These are phyloP conservation scores for Darksidea phi DNA, from an alignment of 495 filamentous ascomycete genomes.

Conservation along the genomic window DNA sequence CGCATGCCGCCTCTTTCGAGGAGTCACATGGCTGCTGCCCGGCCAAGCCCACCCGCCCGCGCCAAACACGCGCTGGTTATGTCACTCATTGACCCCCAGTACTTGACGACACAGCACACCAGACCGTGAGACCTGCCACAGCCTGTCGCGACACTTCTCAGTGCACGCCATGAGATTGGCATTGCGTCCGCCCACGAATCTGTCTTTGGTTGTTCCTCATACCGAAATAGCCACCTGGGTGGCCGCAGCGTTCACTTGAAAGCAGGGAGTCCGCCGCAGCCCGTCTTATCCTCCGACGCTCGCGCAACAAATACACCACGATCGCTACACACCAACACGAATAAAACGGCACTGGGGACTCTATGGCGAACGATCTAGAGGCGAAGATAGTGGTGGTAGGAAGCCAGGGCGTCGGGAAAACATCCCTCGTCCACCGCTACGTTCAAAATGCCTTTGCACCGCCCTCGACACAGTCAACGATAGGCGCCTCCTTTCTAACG, in stretches of 20 bases:
- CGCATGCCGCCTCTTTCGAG: neutral
- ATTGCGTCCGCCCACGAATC: slow-evolving; percentile 8
- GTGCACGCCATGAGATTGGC: slow-evolving; percentile 22
- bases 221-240: neutral
- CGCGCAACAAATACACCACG: neutral
- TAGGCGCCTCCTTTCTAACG: slow-evolving; percentile 91
- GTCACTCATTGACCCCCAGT: slow-evolving; percentile 7
- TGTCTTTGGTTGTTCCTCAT: neutral
- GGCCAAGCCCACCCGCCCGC: slow-evolving; percentile 1
- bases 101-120: slow-evolving; percentile 10
- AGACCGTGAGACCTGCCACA: slow-evolving; percentile 17
- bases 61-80: slow-evolving; percentile 9
- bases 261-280: slow-evolving; percentile 5
- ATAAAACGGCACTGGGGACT: neutral
- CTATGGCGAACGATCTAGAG: slow-evolving; percentile 75
- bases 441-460: slow-evolving; percentile 75
- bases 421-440: slow-evolving; percentile 83
- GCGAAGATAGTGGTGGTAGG: slow-evolving; percentile 52
- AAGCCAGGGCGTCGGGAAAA: slow-evolving; percentile 82
- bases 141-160: neutral
- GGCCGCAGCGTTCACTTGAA: slow-evolving; percentile 7
- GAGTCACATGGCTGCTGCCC: slow-evolving; percentile 5
- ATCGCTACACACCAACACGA: neutral
- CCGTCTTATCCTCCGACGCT: slow-evolving; percentile 11
- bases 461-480: slow-evolving; percentile 69